phyloP scores from a whole-genome alignment of 2,329 filamentous ascomycete species.

The Ophiostoma triangulosporum region DNA sequence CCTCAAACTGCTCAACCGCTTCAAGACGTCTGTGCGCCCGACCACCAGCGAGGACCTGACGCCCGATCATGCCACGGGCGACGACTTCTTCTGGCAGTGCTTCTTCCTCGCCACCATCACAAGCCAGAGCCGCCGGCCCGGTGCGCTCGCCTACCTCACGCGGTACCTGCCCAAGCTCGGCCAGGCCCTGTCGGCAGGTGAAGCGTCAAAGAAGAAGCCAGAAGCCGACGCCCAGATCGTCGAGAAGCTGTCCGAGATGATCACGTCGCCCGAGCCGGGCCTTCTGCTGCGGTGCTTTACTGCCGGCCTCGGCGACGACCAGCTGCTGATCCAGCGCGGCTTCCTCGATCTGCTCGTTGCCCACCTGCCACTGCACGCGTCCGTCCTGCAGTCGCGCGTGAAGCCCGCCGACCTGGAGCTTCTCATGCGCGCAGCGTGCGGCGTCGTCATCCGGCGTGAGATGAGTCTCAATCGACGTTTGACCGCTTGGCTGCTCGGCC shows the following conservation, averaged over 20 bases:
- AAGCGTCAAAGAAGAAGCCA: slow-evolving; percentile 12
- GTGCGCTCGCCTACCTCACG: slow-evolving; percentile 74
- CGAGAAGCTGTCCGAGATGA: slow-evolving; percentile 46
- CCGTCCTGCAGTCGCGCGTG: slow-evolving; percentile 63
- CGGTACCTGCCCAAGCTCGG: slow-evolving; percentile 65
- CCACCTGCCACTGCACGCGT: slow-evolving; percentile 73
- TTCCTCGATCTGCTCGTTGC: slow-evolving; percentile 88
- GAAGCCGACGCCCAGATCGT: slow-evolving; percentile 31
- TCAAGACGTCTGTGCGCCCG: slow-evolving; percentile 56
- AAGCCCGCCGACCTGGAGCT: slow-evolving; percentile 65
- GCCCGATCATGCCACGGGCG: slow-evolving; percentile 44
- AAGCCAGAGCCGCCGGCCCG: slow-evolving; percentile 68
- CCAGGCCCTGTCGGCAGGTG: slow-evolving; percentile 22
- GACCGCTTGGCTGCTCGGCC: slow-evolving; percentile 94
- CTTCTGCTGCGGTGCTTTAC: slow-evolving; percentile 84
- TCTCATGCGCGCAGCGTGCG: slow-evolving; percentile 68
- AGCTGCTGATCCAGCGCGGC: slow-evolving; percentile 82
- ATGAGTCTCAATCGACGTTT: slow-evolving; percentile 92
- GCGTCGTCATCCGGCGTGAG: slow-evolving; percentile 77
- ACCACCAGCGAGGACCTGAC: slow-evolving; percentile 35
- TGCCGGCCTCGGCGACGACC: slow-evolving; percentile 73
- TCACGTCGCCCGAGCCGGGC: slow-evolving; percentile 81
- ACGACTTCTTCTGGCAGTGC: slow-evolving; percentile 96
- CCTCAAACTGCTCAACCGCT: slow-evolving; percentile 59
- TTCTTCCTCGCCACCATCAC: slow-evolving; percentile 91